A percentile compares a stretch with the other conserved stretches of the same genome.
Evolutionary conservation across 148 eudicot species (phyloP).

Genomic region (Polygonum maritimum): DNA sequence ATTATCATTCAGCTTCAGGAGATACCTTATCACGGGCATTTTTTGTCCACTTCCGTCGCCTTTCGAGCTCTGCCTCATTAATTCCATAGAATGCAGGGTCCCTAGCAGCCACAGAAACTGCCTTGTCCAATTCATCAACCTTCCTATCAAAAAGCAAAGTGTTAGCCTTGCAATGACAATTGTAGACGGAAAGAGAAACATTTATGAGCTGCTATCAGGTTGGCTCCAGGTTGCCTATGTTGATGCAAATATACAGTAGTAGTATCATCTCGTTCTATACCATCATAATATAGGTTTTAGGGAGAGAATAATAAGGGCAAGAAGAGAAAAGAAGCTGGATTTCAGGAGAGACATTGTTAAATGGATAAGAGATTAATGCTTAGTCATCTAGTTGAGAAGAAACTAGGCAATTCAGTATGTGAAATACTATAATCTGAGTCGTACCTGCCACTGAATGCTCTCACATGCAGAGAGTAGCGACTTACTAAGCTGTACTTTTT

Average conservation of each 20-base stretch:
- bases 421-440: neutral
- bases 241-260: neutral
- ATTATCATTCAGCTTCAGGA: neutral
- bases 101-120: slow-evolving; percentile 70
- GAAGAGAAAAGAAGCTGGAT: neutral
- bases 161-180: slow-evolving; percentile 23
- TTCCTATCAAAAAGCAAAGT: slow-evolving; percentile 56
- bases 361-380: neutral
- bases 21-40: slow-evolving; percentile 81
- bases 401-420: neutral
- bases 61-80: slow-evolving; percentile 63
- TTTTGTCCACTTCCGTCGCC: slow-evolving; percentile 79
- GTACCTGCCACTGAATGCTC: slow-evolving; percentile 95
- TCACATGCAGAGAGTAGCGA: slow-evolving; percentile 58
- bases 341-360: neutral
- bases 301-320: neutral
- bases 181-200: neutral
- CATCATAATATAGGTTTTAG: neutral
- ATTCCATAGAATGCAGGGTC: slow-evolving; percentile 72
- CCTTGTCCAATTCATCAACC: slow-evolving; percentile 97
- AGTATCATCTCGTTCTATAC: neutral
- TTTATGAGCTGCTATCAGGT: neutral
- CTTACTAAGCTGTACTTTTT: slow-evolving; percentile 36
- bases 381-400: neutral
- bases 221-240: neutral